phyloP scores from a whole-genome alignment of 2,329 filamentous ascomycete genomes.

The Aspergillus fijiensis region DNA sequence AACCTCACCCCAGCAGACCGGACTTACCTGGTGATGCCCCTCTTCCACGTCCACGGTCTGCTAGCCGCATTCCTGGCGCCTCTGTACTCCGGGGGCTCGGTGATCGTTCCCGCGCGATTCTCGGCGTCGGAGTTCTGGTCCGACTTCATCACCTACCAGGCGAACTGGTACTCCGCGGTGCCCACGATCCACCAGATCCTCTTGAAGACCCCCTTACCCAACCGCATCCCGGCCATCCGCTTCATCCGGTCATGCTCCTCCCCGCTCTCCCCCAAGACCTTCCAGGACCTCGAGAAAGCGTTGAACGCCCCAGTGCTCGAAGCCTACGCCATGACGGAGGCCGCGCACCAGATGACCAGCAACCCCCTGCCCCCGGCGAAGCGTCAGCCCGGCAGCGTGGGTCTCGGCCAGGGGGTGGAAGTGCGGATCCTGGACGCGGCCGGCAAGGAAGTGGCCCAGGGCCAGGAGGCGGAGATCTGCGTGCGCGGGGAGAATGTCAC shows the following conservation, averaged over 20 bases:
- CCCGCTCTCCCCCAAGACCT: constrained; percentile 76
- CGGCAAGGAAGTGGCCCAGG: constrained; percentile 67
- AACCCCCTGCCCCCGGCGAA: constrained; percentile 69
- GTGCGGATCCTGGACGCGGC: constrained; percentile 71
- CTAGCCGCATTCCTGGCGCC: constrained; percentile 79
- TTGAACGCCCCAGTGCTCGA: constrained; percentile 81
- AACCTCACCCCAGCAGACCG: constrained; percentile 68
- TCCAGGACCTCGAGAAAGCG: constrained; percentile 72
- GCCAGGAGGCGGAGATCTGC: constrained; percentile 76
- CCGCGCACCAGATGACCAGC: constrained; percentile 54
- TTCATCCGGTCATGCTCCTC: constrained; percentile 89
- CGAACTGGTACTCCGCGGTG: constrained; percentile 93
- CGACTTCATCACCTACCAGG: constrained; percentile 70
- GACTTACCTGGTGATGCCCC: constrained; percentile 84
- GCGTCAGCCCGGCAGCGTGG: constrained; percentile 78
- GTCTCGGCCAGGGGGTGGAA: constrained; percentile 79
- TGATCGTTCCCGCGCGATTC: constrained; percentile 76
- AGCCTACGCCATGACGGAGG: constrained; percentile 92
- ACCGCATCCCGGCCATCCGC: constrained; percentile 68
- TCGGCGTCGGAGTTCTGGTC: constrained; percentile 80
- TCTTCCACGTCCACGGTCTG: constrained; percentile 89
- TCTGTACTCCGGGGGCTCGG: constrained; percentile 71
- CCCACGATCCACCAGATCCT: constrained; percentile 90
- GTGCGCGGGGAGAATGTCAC: constrained; percentile 82
- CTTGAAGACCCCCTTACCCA: constrained; percentile 69